Conservation (phyloP, 2,329 filamentous ascomycete genomes). For the Xylaria sp. region DNA sequence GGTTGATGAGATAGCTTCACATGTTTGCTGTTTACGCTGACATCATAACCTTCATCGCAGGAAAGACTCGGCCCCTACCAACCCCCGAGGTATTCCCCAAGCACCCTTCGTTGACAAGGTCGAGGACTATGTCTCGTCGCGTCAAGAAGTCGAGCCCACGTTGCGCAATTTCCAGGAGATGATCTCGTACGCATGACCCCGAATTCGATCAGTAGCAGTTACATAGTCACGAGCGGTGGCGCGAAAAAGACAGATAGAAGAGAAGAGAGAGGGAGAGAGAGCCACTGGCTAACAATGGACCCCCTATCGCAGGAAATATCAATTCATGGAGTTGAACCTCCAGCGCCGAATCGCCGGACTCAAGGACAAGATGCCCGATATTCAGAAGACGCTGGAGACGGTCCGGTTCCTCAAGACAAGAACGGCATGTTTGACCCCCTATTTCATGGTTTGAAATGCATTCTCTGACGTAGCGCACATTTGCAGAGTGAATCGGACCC, state of each 20-base stretch:
- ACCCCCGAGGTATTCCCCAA: constrained; percentile 75
- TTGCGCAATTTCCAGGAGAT: constrained; percentile 85
- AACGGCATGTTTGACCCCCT: constrained; percentile 46
- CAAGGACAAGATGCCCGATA: constrained; percentile 94
- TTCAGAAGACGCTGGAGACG: constrained; percentile 90
- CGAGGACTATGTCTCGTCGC: constrained; percentile 77
- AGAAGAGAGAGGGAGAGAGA: background rate
- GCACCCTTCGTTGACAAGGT: constrained; percentile 85
- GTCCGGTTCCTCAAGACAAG: constrained; percentile 77
- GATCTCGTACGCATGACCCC: constrained; percentile 67
- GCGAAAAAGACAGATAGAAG: background rate
- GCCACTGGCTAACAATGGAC: constrained; percentile 8
- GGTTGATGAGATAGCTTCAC: background rate
- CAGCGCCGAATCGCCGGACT: constrained; percentile 75
- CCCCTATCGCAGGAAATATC: constrained; percentile 71
- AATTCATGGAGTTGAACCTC: constrained; percentile 97
- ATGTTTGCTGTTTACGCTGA: constrained; percentile 1
- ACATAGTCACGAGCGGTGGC: background rate
- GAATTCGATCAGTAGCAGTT: background rate
- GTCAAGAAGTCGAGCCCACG: constrained; percentile 73
- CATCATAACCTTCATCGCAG: constrained; percentile 22
- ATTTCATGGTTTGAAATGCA: background rate
- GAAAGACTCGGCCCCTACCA: constrained; percentile 56
- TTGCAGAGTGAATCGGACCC: constrained; percentile 53
- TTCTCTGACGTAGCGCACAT: constrained; percentile 3